These are phyloP conservation scores for Lupinus albus DNA, from an alignment of 306 rosid genomes.

Conservation along the genomic window DNA sequence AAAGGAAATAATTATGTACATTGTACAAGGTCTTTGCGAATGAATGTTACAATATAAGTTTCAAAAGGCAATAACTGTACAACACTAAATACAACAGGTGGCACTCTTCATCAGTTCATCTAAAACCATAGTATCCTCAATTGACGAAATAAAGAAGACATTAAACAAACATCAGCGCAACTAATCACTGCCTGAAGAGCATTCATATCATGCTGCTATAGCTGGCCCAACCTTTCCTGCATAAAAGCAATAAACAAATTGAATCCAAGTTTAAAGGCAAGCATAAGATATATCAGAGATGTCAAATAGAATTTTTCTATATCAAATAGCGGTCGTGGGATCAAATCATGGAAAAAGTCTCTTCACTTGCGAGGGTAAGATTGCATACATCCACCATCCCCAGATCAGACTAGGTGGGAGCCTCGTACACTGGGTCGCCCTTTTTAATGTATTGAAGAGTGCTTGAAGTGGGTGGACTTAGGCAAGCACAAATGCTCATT, in stretches of 20 bases:
- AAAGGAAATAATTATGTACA: slow-evolving; percentile 27
- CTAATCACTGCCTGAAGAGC: slow-evolving; percentile 30
- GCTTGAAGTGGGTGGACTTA: background rate
- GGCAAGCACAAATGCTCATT: background rate
- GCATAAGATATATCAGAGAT: too few relatives aligned
- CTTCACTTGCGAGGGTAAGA: too few relatives aligned
- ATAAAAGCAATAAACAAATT: slow-evolving; percentile 41
- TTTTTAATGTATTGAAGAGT: too few relatives aligned
- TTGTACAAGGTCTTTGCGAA: slow-evolving; percentile 18
- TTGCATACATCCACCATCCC: too few relatives aligned
- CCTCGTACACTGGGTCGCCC: too few relatives aligned
- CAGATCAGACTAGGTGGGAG: too few relatives aligned
- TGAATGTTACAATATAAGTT: slow-evolving; percentile 9
- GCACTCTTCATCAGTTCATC: slow-evolving; percentile 25
- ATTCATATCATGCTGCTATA: slow-evolving; percentile 45
- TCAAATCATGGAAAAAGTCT: too few relatives aligned
- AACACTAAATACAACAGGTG: slow-evolving; percentile 38
- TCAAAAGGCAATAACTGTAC: slow-evolving; percentile 33
- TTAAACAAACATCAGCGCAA: slow-evolving; percentile 39
- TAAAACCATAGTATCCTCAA: slow-evolving; percentile 7
- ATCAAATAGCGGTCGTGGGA: too few relatives aligned
- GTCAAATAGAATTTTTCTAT: slow-evolving; percentile 6
- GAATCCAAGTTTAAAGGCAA: slow-evolving; percentile 10
- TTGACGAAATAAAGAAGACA: background rate
- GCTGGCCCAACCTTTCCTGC: slow-evolving; percentile 87